phyloP scores from a whole-genome alignment of 495 filamentous ascomycete genomes.

The Penicillium egyptiacum region DNA sequence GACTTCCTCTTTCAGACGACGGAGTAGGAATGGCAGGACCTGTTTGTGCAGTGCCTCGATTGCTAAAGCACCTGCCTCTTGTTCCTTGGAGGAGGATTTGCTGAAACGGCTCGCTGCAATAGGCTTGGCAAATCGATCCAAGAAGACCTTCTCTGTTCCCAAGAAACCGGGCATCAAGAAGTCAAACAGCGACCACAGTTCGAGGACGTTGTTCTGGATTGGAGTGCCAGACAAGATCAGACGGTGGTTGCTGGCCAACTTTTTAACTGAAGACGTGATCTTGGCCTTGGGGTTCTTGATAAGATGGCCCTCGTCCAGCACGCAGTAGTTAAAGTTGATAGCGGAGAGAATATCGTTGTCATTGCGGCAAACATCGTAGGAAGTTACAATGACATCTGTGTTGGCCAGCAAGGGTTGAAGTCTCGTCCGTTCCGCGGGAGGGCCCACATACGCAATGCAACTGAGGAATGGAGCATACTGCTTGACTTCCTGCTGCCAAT shows the following conservation, averaged over 20 bases:
- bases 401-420: slow-evolving; percentile 64
- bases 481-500: slow-evolving; percentile 97
- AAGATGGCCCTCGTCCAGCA: slow-evolving; percentile 94
- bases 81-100: slow-evolving; percentile 97
- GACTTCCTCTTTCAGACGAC: slow-evolving; percentile 96
- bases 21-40: slow-evolving; percentile 92
- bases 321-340: slow-evolving; percentile 93
- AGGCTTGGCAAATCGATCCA: slow-evolving; percentile 95
- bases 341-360: slow-evolving; percentile 81
- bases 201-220: slow-evolving; percentile 96
- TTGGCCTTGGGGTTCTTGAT: slow-evolving; percentile 99
- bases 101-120: slow-evolving; percentile 92
- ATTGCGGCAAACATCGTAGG: slow-evolving; percentile 95
- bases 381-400: slow-evolving; percentile 92
- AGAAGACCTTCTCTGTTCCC: slow-evolving; percentile 96
- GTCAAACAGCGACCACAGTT: slow-evolving; percentile 98
- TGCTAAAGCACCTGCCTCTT: slow-evolving; percentile 92
- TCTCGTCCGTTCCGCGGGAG: slow-evolving; percentile 72
- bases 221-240: slow-evolving; percentile 95
- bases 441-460: slow-evolving; percentile 85
- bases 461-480: slow-evolving; percentile 92
- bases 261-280: slow-evolving; percentile 87
- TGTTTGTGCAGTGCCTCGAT: slow-evolving; percentile 98
- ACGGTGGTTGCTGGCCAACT: slow-evolving; percentile 83
- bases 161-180: slow-evolving; percentile 99